Percentiles rank a stretch among this genome's conserved stretches.
phyloP scores from a whole-genome alignment of 257 asterid species.

The Jacaranda copaia region DNA sequence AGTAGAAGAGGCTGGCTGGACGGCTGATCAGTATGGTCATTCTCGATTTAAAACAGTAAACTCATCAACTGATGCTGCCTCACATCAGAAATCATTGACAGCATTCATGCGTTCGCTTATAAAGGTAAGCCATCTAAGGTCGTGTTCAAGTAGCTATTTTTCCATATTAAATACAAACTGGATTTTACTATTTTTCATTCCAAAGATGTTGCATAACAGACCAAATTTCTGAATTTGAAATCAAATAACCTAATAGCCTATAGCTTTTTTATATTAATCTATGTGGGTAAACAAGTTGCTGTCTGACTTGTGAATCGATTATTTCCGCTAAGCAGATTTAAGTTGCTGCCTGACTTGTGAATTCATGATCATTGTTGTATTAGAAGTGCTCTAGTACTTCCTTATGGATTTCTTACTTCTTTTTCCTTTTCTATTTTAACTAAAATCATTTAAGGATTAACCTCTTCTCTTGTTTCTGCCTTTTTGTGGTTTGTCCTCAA shows the following conservation, averaged over 20 bases:
- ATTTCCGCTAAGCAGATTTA: not conserved
- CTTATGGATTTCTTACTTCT: not conserved
- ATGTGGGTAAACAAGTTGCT: slow-evolving; percentile 6
- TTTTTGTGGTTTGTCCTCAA: not conserved
- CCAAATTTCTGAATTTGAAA: not conserved
- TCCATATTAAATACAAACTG: not conserved
- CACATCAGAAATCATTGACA: slow-evolving; percentile 79
- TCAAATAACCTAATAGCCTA: not conserved
- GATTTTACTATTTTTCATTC: not conserved
- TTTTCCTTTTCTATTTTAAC: not conserved
- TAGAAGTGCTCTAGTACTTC: slow-evolving; percentile 1
- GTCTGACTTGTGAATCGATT: not conserved
- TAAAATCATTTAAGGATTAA: not conserved
- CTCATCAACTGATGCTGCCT: slow-evolving; percentile 65
- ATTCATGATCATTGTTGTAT: not conserved
- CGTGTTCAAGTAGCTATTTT: slow-evolving; percentile 18
- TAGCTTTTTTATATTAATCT: not conserved
- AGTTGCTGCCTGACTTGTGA: not conserved
- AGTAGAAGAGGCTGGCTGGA: slow-evolving; percentile 98
- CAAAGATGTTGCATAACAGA: not conserved
- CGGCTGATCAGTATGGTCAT: slow-evolving; percentile 93
- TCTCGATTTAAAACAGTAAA: slow-evolving; percentile 75
- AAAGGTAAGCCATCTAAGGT: slow-evolving; percentile 56
- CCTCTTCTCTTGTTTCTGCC: not conserved
- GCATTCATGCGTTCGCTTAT: slow-evolving; percentile 92